Conservation (phyloP, 1,284 basidiomycete species). For the Puccinia coronata region DNA sequence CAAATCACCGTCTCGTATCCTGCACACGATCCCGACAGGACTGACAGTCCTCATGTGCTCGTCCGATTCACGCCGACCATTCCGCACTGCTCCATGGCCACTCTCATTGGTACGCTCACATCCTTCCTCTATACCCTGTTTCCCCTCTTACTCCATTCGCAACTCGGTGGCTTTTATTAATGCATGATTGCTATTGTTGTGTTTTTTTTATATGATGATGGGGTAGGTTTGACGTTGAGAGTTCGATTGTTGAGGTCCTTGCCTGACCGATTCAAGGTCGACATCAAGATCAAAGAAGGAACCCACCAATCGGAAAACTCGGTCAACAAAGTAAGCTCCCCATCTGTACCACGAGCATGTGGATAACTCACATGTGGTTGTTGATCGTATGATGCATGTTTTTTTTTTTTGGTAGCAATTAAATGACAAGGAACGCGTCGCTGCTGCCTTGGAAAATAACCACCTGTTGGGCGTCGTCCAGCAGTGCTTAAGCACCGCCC, state of each 20-base stretch:
- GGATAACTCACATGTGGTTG: neutral
- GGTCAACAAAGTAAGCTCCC: conserved; percentile 61
- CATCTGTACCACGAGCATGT: neutral
- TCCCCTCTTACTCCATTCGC: too few relatives aligned
- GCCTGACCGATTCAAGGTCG: conserved; percentile 89
- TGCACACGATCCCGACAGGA: conserved; percentile 31
- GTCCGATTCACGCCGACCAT: conserved; percentile 96
- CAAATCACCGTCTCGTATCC: conserved; percentile 72
- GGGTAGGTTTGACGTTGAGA: conserved; percentile 80
- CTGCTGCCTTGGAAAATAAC: conserved; percentile 90
- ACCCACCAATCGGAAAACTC: conserved; percentile 93
- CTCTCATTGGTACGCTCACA: conserved; percentile 74
- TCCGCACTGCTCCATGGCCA: conserved; percentile 97
- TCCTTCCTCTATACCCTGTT: neutral
- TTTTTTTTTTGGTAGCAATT: too few relatives aligned
- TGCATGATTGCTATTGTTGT: conserved; percentile 13
- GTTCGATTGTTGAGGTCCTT: conserved; percentile 86
- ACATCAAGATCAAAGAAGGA: conserved; percentile 87
- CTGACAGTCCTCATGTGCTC: conserved; percentile 68
- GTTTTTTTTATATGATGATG: neutral
- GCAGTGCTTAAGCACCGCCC: conserved; percentile 71
- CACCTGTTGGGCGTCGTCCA: conserved; percentile 85
- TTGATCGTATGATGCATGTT: conserved; percentile 57
- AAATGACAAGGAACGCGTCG: conserved; percentile 97
- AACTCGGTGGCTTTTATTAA: too few relatives aligned